Conservation (phyloP, 192 early-diverging fungal genomes). For the Coemansia asiatica region DNA sequence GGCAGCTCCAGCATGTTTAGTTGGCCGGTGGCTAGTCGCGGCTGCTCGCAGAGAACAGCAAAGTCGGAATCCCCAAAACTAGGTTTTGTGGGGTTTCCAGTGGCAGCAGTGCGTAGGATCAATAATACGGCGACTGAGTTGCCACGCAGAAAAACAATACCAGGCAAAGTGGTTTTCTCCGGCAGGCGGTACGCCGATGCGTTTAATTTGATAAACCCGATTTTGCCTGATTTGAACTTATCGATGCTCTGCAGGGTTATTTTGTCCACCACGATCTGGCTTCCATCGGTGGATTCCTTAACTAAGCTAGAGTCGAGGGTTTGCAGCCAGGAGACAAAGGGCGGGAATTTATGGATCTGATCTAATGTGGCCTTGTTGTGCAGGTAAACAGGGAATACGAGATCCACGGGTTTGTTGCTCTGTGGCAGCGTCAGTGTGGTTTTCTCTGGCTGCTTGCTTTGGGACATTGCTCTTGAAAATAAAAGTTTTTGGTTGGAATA, state of each 20-base stretch:
- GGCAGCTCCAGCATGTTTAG: slow-evolving; percentile 72
- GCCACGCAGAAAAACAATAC: slow-evolving; percentile 81
- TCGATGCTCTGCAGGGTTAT: slow-evolving; percentile 76
- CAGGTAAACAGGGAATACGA: background rate
- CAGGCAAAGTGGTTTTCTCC: slow-evolving; percentile 61
- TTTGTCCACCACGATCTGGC: slow-evolving; percentile 44
- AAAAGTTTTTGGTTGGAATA: no score
- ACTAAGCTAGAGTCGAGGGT: slow-evolving; percentile 14
- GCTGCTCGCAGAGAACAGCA: slow-evolving; percentile 72
- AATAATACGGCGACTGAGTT: slow-evolving; percentile 72
- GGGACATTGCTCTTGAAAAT: no score
- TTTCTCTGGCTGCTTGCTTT: no score
- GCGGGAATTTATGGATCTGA: slow-evolving; percentile 31
- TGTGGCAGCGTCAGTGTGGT: background rate
- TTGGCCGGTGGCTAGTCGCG: slow-evolving; percentile 66
- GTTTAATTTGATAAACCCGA: slow-evolving; percentile 78
- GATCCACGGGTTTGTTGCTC: background rate
- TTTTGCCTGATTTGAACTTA: slow-evolving; percentile 59
- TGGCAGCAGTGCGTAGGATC: slow-evolving; percentile 53
- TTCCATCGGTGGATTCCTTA: background rate
- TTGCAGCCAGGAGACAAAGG: slow-evolving; percentile 32
- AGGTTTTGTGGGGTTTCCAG: background rate
- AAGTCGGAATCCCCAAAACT: slow-evolving; percentile 47
- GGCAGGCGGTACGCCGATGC: slow-evolving; percentile 56
- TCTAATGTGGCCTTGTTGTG: background rate